These are phyloP conservation scores for Coemansia sp. DNA, from an alignment of 192 early-diverging fungal genomes.

Conservation along the genomic window DNA sequence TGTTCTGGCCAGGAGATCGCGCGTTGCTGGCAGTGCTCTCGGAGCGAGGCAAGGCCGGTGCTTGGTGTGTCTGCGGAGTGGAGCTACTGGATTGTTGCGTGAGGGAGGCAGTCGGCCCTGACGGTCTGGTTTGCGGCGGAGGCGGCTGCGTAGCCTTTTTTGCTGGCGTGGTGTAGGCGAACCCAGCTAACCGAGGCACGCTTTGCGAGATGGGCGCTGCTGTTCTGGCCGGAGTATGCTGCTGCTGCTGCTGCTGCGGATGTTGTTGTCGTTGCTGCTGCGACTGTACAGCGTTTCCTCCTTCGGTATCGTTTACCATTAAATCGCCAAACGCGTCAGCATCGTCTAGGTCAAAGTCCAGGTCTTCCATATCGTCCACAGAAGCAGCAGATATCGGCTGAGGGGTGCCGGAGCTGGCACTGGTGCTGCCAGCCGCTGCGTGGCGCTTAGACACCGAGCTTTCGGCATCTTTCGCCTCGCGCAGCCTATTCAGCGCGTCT, in stretches of 20 bases:
- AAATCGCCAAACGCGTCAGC: slow-evolving; percentile 22
- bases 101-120: not conserved
- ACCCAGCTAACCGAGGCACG: not conserved
- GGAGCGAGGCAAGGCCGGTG: not conserved
- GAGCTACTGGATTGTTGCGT: not conserved
- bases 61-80: not conserved
- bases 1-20: not conserved
- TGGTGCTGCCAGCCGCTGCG: not conserved
- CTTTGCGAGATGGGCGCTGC: not conserved
- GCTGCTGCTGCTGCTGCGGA: not conserved
- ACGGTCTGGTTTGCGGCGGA: not conserved
- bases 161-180: not conserved
- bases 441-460: slow-evolving; percentile 21
- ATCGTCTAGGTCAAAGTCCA: slow-evolving; percentile 24
- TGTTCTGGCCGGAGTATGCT: not conserved
- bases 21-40: not conserved
- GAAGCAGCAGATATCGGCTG: too few species aligned
- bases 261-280: not conserved
- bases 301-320: not conserved
- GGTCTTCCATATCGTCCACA: slow-evolving; percentile 2
- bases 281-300: not conserved
- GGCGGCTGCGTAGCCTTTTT: not conserved
- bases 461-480: slow-evolving; percentile 16
- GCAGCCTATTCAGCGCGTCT: slow-evolving; percentile 35
- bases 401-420: too few species aligned